Evolutionary conservation across 2,329 filamentous ascomycete species (phyloP).

Genomic region (Cladosporium sp.): DNA sequence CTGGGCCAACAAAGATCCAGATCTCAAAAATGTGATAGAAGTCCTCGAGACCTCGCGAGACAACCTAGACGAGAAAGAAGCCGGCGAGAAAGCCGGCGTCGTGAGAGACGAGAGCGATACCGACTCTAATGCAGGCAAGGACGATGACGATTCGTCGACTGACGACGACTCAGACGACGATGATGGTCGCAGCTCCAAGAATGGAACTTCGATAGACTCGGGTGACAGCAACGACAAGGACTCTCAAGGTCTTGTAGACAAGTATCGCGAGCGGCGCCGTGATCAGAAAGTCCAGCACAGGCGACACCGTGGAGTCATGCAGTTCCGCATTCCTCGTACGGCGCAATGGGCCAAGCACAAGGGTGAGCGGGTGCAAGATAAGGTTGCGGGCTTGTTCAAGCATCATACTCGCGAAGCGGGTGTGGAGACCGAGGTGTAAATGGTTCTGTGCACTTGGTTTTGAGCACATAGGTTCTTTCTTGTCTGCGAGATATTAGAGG

Average conservation of each 20-base stretch:
- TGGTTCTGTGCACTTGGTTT: neutral
- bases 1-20: constrained; percentile 51
- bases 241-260: constrained; percentile 30
- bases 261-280: constrained; percentile 59
- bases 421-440: constrained; percentile 65
- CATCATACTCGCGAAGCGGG: constrained; percentile 56
- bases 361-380: constrained; percentile 47
- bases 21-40: constrained; percentile 59
- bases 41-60: constrained; percentile 60
- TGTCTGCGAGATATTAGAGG: too few species aligned
- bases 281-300: constrained; percentile 57
- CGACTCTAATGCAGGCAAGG: neutral
- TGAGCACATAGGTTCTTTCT: too few species aligned
- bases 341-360: constrained; percentile 58
- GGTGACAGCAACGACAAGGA: constrained; percentile 31
- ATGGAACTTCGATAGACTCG: constrained; percentile 32
- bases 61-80: constrained; percentile 41
- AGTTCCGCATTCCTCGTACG: constrained; percentile 58
- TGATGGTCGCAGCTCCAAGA: constrained; percentile 16
- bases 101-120: constrained; percentile 15
- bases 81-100: constrained; percentile 27
- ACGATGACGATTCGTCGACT: constrained; percentile 16
- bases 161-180: constrained; percentile 19
- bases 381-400: constrained; percentile 48
- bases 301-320: constrained; percentile 67